These are phyloP conservation scores for Kodamaea fukazawae DNA, from an alignment of 805 yeast species.

Conservation along the genomic window DNA sequence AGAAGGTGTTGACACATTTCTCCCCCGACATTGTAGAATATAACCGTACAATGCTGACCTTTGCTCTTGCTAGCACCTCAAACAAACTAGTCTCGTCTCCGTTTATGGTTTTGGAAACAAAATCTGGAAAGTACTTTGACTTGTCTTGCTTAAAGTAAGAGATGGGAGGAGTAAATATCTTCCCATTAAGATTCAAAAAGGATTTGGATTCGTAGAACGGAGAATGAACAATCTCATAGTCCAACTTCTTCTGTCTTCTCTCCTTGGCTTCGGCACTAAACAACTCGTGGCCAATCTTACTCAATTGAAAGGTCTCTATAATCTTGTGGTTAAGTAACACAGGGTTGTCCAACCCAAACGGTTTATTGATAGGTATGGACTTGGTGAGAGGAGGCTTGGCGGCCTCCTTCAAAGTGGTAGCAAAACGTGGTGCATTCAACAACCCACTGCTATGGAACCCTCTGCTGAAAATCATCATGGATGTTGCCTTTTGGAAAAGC, in stretches of 20 bases:
- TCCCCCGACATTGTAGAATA: constrained; percentile 72
- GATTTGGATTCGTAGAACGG: constrained; percentile 44
- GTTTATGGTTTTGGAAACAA: constrained; percentile 53
- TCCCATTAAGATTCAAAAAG: constrained; percentile 73
- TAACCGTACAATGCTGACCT: constrained; percentile 62
- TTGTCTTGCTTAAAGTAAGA: constrained; percentile 71
- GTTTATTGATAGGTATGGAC: constrained; percentile 30
- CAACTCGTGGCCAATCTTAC: constrained; percentile 20
- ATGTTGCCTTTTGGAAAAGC: not conserved
- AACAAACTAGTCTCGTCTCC: constrained; percentile 36
- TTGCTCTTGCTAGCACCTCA: constrained; percentile 39
- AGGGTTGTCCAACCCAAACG: constrained; percentile 38
- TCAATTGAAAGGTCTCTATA: constrained; percentile 15
- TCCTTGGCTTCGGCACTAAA: constrained; percentile 38
- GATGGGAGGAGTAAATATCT: constrained; percentile 79
- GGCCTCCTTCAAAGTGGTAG: constrained; percentile 35
- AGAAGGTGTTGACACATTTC: constrained; percentile 59
- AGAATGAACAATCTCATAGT: constrained; percentile 42
- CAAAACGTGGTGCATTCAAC: constrained; percentile 27
- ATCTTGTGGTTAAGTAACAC: constrained; percentile 23
- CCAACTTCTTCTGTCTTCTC: constrained; percentile 36
- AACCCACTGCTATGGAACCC: constrained; percentile 7
- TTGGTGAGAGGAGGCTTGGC: constrained; percentile 38
- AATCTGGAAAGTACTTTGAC: constrained; percentile 80
- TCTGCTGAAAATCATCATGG: constrained; percentile 1